A percentile compares a stretch with the other conserved stretches of the same genome.
Evolutionary conservation across 2,329 filamentous ascomycete species (phyloP).

Genomic region (Aspergillus ibericus): DNA sequence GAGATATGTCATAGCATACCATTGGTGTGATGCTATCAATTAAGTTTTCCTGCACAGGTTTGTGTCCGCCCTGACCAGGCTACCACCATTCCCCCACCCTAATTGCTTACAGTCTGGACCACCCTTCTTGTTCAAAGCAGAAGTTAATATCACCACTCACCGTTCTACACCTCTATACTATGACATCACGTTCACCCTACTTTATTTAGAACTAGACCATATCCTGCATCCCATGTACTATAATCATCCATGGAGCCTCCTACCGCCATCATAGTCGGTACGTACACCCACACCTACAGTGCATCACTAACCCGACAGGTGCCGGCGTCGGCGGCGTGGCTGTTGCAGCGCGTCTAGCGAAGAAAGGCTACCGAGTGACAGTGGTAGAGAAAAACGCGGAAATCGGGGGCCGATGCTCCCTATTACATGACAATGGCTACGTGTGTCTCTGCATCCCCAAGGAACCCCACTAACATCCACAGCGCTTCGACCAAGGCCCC

Average conservation of each 20-base stretch:
- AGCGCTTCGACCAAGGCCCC: slow-evolving; percentile 74
- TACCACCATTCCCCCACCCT: too few relatives aligned
- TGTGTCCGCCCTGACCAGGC: too few relatives aligned
- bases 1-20: too few relatives aligned
- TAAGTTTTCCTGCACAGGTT: too few relatives aligned
- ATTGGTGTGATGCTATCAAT: too few relatives aligned
- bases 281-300: not conserved
- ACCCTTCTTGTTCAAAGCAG: too few relatives aligned
- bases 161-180: too few relatives aligned
- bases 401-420: slow-evolving; percentile 69
- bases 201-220: too few relatives aligned
- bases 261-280: not conserved
- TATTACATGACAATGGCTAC: slow-evolving; percentile 62
- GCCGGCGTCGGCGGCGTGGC: slow-evolving; percentile 71
- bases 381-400: slow-evolving; percentile 76
- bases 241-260: not conserved
- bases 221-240: too few relatives aligned
- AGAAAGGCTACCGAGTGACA: slow-evolving; percentile 69
- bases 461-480: slow-evolving; percentile 2
- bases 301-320: slow-evolving; percentile 41
- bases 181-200: too few relatives aligned
- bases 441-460: slow-evolving; percentile 33
- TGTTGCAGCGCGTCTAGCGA: slow-evolving; percentile 69
- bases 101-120: too few relatives aligned
- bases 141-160: too few relatives aligned